Evolutionary conservation across 345 rosid species (phyloP).

Genomic region (Xanthoceras sorbifolium): DNA sequence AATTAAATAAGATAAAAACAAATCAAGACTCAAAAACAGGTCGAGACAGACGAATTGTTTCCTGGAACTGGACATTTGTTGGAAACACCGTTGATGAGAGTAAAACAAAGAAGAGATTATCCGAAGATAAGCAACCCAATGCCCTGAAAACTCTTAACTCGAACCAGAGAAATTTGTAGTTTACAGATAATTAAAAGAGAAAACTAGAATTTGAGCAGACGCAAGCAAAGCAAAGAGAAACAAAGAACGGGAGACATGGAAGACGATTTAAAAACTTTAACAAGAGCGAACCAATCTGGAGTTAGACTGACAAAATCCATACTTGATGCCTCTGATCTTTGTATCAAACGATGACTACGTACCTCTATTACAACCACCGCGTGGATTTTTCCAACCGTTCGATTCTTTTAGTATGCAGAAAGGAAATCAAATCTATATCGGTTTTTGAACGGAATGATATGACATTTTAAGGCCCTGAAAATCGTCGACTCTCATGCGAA

Average conservation of each 20-base stretch:
- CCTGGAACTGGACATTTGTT: neutral
- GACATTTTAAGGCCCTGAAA: slow-evolving; percentile 31
- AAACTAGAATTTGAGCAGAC: neutral
- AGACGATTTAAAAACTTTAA: slow-evolving; percentile 5
- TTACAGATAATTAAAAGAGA: neutral
- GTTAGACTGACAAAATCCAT: slow-evolving; percentile 7
- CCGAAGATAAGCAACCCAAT: neutral
- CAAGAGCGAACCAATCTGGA: neutral
- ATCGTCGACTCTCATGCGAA: slow-evolving; percentile 20
- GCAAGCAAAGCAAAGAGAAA: neutral
- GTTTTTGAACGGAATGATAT: slow-evolving; percentile 29
- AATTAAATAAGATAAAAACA: neutral
- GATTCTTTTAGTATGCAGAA: slow-evolving; percentile 16
- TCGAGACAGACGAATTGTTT: neutral
- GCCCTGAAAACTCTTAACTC: neutral
- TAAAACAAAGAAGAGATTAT: neutral
- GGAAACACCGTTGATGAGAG: neutral
- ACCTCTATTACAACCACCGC: slow-evolving; percentile 15
- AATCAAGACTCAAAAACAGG: slow-evolving; percentile 15
- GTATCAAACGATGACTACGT: slow-evolving; percentile 2
- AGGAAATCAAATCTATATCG: slow-evolving; percentile 19
- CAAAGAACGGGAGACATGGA: neutral
- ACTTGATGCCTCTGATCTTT: neutral
- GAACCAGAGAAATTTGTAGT: neutral
- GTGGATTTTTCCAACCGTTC: slow-evolving; percentile 11